Percentiles rank a stretch among this genome's conserved stretches.
Evolutionary conservation across 305 asterid species (phyloP).

Genomic region (Fraxinus angustifolia): DNA sequence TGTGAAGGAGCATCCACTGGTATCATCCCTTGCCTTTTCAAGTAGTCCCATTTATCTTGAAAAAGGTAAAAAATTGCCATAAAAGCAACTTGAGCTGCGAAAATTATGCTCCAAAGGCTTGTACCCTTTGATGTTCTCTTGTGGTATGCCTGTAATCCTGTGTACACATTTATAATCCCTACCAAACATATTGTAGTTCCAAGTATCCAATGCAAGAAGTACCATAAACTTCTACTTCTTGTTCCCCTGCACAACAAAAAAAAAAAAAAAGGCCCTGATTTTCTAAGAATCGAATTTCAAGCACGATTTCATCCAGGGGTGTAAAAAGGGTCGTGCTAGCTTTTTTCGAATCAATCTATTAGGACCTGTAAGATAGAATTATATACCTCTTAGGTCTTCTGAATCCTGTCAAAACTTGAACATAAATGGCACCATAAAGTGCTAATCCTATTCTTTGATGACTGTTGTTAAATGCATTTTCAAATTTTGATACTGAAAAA

Average conservation of each 20-base stretch:
- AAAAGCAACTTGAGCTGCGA: constrained; percentile 65
- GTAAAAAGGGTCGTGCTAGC: background rate
- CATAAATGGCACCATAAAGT: constrained; percentile 61
- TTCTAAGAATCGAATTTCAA: background rate
- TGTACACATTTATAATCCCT: constrained; percentile 58
- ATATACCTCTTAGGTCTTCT: constrained; percentile 64
- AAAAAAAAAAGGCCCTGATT: background rate
- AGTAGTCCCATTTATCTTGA: constrained; percentile 81
- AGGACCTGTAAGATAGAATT: background rate
- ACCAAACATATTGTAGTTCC: constrained; percentile 55
- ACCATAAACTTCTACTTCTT: constrained; percentile 55
- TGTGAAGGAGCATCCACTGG: constrained; percentile 12
- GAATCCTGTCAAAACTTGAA: constrained; percentile 53
- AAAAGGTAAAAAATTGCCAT: constrained; percentile 67
- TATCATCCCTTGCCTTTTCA: constrained; percentile 46
- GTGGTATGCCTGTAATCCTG: constrained; percentile 64
- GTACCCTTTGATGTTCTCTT: constrained; percentile 49
- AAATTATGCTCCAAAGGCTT: constrained; percentile 53
- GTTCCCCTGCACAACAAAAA: constrained; percentile 41
- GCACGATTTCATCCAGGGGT: background rate
- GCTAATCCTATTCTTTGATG: constrained; percentile 86
- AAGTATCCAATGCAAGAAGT: constrained; percentile 64
- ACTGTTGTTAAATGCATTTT: constrained; percentile 62
- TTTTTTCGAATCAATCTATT: background rate
- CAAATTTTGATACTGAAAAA: constrained; percentile 63